Percentiles rank a stretch among this genome's conserved stretches.
Conservation (phyloP, 2,329 filamentous ascomycete species). For the Fusarium verticillioides region DNA sequence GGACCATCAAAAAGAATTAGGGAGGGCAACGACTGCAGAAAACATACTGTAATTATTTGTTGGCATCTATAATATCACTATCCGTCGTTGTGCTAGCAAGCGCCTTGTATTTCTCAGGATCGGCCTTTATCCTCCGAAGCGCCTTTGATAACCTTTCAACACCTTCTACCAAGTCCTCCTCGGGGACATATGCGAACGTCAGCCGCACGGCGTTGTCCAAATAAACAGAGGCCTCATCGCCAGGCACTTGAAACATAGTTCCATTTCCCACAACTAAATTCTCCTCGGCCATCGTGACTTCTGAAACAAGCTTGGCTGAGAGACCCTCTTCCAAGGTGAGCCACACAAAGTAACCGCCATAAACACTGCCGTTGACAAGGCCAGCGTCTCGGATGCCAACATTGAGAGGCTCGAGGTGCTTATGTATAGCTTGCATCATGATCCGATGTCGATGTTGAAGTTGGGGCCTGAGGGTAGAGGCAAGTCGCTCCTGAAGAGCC, state of each 20-base stretch:
- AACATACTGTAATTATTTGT: conserved; percentile 39
- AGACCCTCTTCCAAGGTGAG: conserved; percentile 66
- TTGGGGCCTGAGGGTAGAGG: conserved; percentile 55
- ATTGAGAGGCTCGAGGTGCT: conserved; percentile 71
- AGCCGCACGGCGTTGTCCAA: conserved; percentile 72
- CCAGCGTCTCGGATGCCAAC: conserved; percentile 56
- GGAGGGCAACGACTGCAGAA: not conserved
- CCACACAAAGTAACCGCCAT: conserved; percentile 91
- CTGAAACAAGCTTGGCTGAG: conserved; percentile 66
- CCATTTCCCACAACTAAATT: conserved; percentile 76
- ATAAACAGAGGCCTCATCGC: conserved; percentile 61
- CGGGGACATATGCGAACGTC: conserved; percentile 79
- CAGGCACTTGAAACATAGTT: conserved; percentile 74
- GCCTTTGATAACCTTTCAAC: conserved; percentile 70
- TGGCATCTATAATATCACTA: conserved; percentile 35
- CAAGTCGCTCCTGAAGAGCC: conserved; percentile 58
- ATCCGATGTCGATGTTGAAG: conserved; percentile 58
- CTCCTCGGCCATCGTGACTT: conserved; percentile 69
- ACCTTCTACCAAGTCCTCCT: conserved; percentile 73
- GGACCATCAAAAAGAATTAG: not conserved
- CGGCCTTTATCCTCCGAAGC: conserved; percentile 47
- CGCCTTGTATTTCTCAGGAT: conserved; percentile 43
- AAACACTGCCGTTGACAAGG: conserved; percentile 59
- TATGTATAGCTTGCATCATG: conserved; percentile 68
- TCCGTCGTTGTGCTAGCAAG: conserved; percentile 19